Percentiles rank a stretch among this genome's conserved stretches.
phyloP scores from a whole-genome alignment of 139 green algal genomes.

The Auxenochlorella pyrenoidosa region DNA sequence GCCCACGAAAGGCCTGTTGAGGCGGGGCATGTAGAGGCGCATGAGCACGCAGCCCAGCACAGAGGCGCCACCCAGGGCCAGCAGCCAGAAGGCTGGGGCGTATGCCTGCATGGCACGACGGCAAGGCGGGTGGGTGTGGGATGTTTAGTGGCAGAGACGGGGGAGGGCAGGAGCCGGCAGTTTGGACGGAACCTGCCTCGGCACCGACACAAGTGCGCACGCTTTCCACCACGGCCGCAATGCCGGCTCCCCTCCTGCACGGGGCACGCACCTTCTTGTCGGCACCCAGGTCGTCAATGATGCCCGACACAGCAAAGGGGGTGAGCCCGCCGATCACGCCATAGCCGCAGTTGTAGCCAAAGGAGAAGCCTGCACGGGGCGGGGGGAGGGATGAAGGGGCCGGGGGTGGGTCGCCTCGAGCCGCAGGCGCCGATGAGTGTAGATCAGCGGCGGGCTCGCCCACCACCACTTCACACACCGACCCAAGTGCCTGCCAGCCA shows the following conservation, averaged over 20 bases:
- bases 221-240: neutral
- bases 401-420: too few species aligned
- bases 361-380: neutral
- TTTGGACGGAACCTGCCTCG: too few species aligned
- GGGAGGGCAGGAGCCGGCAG: too few species aligned
- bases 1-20: neutral
- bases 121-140: neutral
- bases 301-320: neutral
- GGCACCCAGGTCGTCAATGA: neutral
- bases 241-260: neutral
- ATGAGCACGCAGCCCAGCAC: constrained; percentile 4
- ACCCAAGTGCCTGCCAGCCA: too few species aligned
- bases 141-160: too few species aligned
- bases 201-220: too few species aligned
- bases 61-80: constrained; percentile 1
- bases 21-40: constrained; percentile 4
- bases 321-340: constrained; percentile 2
- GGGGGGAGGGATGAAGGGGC: too few species aligned
- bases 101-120: neutral
- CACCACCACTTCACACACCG: too few species aligned
- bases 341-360: constrained; percentile 1
- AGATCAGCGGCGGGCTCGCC: too few species aligned
- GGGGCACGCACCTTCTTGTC: neutral
- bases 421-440: too few species aligned
- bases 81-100: constrained; percentile 10